Evolutionary conservation across 129 eudicot species (phyloP), one percentile per base, ranked within the genome.

Genomic region (Centaurea solstitialis): DNA sequence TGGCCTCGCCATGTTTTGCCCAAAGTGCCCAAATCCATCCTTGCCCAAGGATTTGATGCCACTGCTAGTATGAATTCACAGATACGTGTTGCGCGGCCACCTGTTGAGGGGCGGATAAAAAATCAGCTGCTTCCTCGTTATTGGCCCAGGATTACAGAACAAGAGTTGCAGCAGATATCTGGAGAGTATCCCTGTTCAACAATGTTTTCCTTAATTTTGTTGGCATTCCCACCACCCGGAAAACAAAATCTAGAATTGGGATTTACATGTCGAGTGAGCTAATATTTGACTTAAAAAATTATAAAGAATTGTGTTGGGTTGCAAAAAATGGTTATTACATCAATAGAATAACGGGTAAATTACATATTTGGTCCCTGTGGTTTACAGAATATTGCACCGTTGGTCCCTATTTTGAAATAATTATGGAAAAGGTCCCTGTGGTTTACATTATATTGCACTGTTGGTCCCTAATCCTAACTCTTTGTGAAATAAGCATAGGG

Each of bases 81-180:
- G 72, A 81, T 91, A 72, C 94, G 99, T 43, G 92, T 96, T 43
- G 98, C 98, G 17, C 85, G 99, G 43, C 99, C 95, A 10, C 99
- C 99, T 64, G 91, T 88, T 72, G 99, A 96, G 81, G 99, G 99
- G 40, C 87, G 98, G 45, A 87, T 93, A 15, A 91, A 92, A 79
- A 93, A 87, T 76, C 99, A 96, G 84, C 43, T 96, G 79, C 98
- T 96, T 87, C 99, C 99, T 67, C 97, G 99, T 80, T 96, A 96
- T 78, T 96, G 99, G 99, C 99, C 99, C 35, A 87, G 98, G 80
- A 93, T 96, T 76, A 96, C 98, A 2, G 99, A 96, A 78, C 97
- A 93, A 87, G 99, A 96, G 79, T 83, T 96, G 90, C 98, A 91
- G 88, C 97, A 91, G 83, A 96, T 96, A 78, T 91, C 99, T 84